These are phyloP conservation scores for Nicotiana tabacum DNA, from an alignment of 257 asterid species.

Conservation along the genomic window DNA sequence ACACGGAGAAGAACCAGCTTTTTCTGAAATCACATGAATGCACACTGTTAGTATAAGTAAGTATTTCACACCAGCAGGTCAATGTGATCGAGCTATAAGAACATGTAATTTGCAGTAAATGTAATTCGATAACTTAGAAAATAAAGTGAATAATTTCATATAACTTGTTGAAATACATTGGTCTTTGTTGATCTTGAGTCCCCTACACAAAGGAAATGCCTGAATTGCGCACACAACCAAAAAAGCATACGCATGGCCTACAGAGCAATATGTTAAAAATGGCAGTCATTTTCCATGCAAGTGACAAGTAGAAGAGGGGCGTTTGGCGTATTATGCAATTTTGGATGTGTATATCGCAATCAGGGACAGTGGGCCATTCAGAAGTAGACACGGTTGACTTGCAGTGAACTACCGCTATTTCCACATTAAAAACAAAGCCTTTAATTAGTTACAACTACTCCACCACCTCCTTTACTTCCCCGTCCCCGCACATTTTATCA, in stretches of 20 bases:
- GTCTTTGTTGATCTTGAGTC: too few relatives aligned
- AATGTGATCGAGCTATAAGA: too few relatives aligned
- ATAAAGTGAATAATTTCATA: too few relatives aligned
- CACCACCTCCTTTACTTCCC: slow-evolving; percentile 11
- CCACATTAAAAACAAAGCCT: slow-evolving; percentile 41
- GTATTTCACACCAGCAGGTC: too few relatives aligned
- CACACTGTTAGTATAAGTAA: too few relatives aligned
- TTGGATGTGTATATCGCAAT: slow-evolving; percentile 11
- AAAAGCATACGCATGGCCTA: not conserved
- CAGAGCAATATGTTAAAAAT: not conserved
- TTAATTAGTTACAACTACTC: slow-evolving; percentile 56
- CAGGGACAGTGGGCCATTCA: slow-evolving; percentile 27
- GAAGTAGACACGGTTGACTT: slow-evolving; percentile 55
- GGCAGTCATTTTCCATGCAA: slow-evolving; percentile 42
- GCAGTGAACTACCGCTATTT: slow-evolving; percentile 12
- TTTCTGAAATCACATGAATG: slow-evolving; percentile 36
- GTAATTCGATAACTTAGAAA: too few relatives aligned
- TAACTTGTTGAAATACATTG: not conserved
- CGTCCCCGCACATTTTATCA: slow-evolving; percentile 22
- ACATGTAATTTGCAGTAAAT: too few relatives aligned
- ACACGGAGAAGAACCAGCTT: slow-evolving; percentile 78
- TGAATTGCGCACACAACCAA: not conserved
- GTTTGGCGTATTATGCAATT: not conserved
- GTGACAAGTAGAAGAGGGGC: slow-evolving; percentile 14
- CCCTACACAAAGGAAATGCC: not conserved